phyloP scores from a whole-genome alignment of 2,329 filamentous ascomycete genomes.

The Colletotrichum eleusines region DNA sequence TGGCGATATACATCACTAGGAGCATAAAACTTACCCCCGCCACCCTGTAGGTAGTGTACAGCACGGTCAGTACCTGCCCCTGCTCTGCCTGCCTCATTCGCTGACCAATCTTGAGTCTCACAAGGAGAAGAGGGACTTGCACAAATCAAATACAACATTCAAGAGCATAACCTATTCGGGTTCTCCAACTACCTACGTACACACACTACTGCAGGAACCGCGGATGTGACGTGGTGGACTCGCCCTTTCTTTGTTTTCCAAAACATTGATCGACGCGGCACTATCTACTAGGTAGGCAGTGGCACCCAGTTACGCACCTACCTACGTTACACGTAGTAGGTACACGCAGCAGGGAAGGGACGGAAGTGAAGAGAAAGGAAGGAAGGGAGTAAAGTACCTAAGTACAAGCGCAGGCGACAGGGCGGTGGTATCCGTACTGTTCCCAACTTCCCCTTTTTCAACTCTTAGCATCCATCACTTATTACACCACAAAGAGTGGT shows the following conservation, averaged over 20 bases:
- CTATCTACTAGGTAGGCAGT: too few relatives aligned
- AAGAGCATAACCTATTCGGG: not conserved
- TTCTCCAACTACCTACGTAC: too few relatives aligned
- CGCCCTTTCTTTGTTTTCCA: constrained; percentile 26
- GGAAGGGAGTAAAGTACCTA: too few relatives aligned
- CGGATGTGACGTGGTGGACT: constrained; percentile 7
- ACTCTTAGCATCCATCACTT: constrained; percentile 26
- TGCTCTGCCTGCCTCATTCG: constrained; percentile 4
- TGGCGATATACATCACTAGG: too few relatives aligned
- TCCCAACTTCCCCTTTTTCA: constrained; percentile 38
- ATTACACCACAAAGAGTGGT: constrained; percentile 20
- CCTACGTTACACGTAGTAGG: too few relatives aligned
- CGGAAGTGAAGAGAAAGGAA: too few relatives aligned
- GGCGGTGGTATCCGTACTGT: too few relatives aligned
- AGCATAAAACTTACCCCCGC: too few relatives aligned
- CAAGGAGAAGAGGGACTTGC: not conserved
- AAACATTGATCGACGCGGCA: constrained; percentile 1
- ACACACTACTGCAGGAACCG: constrained; percentile 41
- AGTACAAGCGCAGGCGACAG: too few relatives aligned
- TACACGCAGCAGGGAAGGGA: not conserved
- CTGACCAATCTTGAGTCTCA: constrained; percentile 3
- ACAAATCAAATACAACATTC: constrained; percentile 17
- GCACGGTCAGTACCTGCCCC: constrained; percentile 5
- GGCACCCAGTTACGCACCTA: too few relatives aligned
- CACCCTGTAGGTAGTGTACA: too few relatives aligned